Evolutionary conservation across 1,284 basidiomycete genomes (phyloP), one percentile per base, ranked within the genome.

Genomic region (Athelia psychrophila): DNA sequence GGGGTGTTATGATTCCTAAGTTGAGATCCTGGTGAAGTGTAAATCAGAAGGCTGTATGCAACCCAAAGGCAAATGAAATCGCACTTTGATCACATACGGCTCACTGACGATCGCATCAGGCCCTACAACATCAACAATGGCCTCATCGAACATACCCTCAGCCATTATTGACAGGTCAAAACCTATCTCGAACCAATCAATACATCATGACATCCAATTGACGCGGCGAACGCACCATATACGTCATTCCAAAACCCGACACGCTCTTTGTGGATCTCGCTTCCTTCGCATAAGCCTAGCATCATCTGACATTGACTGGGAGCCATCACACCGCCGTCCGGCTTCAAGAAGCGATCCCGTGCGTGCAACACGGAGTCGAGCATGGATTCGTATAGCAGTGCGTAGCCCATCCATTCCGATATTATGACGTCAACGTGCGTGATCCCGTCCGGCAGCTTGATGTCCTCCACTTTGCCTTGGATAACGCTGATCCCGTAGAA

Each of bases 361-460:
- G 95, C 95, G 52, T 77, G 73, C 10, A 99, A 74, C 5, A 98
- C 96, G 0, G 94, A 97, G 67, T 98, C 95, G 22, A 98, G 80
- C 96, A 98, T 98, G 44, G 90, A 93, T 70, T 99, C 96, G 70
- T 98, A 98, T 20, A 97, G 78, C 22, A 95, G 75, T 32, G 89
- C 90, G 64, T 95, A 95, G 3, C 93, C 93, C 96, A 98, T 98
- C 96, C 96, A 99, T 70, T 99, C 96, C 25, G 91, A 95, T 48
- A 98, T 78, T 65, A 99, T 94, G 49, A 98, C 80, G 66, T 98
- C 95, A 32, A 98, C 95, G 48, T 91, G 79, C 15, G 82, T 76
- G 45, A 88, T 75, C 24, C 71, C 82, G 22, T 86, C 82, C 2
- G 91, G 86, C 0, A 91, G 71, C 8, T 68, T 69, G 52, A 98